A percentile compares a stretch with the other conserved stretches of the same genome.
Conservation (phyloP, 2,329 filamentous ascomycete genomes). For the Pseudogymnoascus destructans region DNA sequence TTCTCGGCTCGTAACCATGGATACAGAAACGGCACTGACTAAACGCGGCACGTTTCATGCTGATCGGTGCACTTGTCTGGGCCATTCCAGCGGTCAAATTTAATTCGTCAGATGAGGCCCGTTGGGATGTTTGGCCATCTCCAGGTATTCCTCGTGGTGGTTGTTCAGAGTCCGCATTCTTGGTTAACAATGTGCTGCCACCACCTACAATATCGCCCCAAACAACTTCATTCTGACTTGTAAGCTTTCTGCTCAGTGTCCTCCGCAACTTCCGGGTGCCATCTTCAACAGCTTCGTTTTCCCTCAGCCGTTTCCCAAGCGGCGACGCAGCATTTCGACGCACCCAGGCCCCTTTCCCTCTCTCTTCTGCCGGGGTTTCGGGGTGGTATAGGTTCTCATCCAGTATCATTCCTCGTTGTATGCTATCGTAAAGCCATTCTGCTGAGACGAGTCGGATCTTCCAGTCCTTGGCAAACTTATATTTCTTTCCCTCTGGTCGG, state of each 20-base stretch:
- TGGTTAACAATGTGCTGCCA: constrained; percentile 17
- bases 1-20: constrained; percentile 31
- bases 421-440: constrained; percentile 75
- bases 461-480: constrained; percentile 76
- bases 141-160: neutral
- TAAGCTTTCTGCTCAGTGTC: constrained; percentile 73
- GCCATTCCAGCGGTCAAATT: neutral
- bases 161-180: neutral
- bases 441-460: constrained; percentile 63
- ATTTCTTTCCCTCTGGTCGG: constrained; percentile 75
- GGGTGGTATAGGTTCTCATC: constrained; percentile 81
- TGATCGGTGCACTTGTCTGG: neutral
- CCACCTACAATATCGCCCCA: constrained; percentile 76
- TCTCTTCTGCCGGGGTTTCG: constrained; percentile 50
- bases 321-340: constrained; percentile 35
- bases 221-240: constrained; percentile 66
- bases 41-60: constrained; percentile 26
- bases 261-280: constrained; percentile 73
- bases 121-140: neutral
- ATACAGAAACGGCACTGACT: constrained; percentile 30
- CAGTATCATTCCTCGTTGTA: constrained; percentile 77
- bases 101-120: neutral
- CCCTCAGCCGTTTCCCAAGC: constrained; percentile 47
- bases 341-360: constrained; percentile 67
- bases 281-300: constrained; percentile 36